Conservation (phyloP, 495 filamentous ascomycete genomes). For the Xylaria castorea region DNA sequence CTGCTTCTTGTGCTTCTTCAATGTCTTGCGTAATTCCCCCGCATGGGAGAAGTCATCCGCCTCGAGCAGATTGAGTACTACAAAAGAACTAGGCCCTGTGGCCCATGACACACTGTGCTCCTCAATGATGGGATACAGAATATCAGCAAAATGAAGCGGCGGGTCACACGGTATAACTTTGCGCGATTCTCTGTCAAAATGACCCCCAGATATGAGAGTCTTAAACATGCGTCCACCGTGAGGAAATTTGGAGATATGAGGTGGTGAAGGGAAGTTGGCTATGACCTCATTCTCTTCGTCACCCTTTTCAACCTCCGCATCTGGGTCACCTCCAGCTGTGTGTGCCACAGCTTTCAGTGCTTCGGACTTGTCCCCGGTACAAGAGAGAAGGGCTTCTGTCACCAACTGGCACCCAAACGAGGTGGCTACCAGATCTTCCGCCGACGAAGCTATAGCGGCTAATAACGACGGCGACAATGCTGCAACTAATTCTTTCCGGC, state of each 20-base stretch:
- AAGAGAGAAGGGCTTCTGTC: constrained; percentile 79
- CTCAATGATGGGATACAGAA: constrained; percentile 78
- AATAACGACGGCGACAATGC: constrained; percentile 72
- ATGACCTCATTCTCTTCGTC: constrained; percentile 42
- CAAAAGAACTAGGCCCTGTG: constrained; percentile 78
- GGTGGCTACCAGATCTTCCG: constrained; percentile 68
- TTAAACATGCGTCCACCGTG: constrained; percentile 87
- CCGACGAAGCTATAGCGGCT: constrained; percentile 70
- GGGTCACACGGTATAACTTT: constrained; percentile 73
- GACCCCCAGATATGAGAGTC: constrained; percentile 83
- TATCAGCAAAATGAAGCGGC: constrained; percentile 76
- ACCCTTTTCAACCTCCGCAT: constrained; percentile 42
- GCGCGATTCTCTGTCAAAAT: constrained; percentile 74
- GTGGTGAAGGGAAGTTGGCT: neutral
- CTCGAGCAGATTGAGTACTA: constrained; percentile 81
- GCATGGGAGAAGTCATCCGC: constrained; percentile 74
- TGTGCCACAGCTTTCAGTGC: constrained; percentile 75
- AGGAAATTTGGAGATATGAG: constrained; percentile 64
- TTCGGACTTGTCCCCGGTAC: constrained; percentile 70
- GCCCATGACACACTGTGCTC: constrained; percentile 85
- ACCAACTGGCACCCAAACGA: constrained; percentile 89
- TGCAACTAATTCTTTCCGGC: constrained; percentile 77
- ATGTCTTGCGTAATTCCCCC: constrained; percentile 65
- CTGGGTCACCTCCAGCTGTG: constrained; percentile 68
- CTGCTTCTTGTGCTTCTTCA: constrained; percentile 65